Evolutionary conservation across 2,329 filamentous ascomycete genomes (phyloP).

Genomic region (Lomentospora prolificans): DNA sequence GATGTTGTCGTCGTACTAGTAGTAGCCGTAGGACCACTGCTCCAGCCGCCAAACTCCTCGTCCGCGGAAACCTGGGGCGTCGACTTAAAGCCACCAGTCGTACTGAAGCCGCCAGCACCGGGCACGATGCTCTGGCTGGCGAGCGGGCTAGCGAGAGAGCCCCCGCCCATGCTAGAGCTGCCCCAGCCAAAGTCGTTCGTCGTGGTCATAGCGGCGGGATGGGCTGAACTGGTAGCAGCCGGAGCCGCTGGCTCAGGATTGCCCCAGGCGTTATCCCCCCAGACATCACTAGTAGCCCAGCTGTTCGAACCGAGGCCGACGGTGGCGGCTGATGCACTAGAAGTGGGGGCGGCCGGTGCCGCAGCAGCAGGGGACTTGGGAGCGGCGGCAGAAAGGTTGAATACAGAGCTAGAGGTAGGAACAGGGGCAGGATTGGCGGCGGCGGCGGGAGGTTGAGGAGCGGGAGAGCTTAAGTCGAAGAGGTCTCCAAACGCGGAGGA

Average conservation of each 20-base stretch:
- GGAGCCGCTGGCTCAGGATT: slow-evolving; percentile 48
- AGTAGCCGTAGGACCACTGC: slow-evolving; percentile 49
- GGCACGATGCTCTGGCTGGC: slow-evolving; percentile 51
- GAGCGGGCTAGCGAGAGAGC: slow-evolving; percentile 46
- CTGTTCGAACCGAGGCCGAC: slow-evolving; percentile 28
- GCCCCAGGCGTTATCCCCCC: slow-evolving; percentile 81
- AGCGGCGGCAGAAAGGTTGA: slow-evolving; percentile 61
- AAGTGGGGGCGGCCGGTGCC: slow-evolving; percentile 29
- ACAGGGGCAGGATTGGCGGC: slow-evolving; percentile 26
- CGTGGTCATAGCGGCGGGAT: slow-evolving; percentile 37
- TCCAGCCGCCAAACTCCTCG: slow-evolving; percentile 95
- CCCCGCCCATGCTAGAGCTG: slow-evolving; percentile 20
- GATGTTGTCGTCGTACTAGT: slow-evolving; percentile 33
- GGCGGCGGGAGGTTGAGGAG: slow-evolving; percentile 17
- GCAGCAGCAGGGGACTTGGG: slow-evolving; percentile 33
- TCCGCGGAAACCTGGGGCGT: slow-evolving; percentile 70
- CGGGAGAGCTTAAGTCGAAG: slow-evolving; percentile 61
- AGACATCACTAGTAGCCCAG: slow-evolving; percentile 57
- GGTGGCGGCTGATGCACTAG: slow-evolving; percentile 21
- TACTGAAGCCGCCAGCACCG: slow-evolving; percentile 39
- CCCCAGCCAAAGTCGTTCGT: slow-evolving; percentile 56
- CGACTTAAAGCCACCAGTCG: slow-evolving; percentile 42
- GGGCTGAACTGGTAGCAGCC: slow-evolving; percentile 41
- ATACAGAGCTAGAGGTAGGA: slow-evolving; percentile 54
- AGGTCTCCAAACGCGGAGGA: slow-evolving; percentile 64